Base-by-base conservation (phyloP, 352 stramenopile species). In the Proteromonas lacertae region DNA sequence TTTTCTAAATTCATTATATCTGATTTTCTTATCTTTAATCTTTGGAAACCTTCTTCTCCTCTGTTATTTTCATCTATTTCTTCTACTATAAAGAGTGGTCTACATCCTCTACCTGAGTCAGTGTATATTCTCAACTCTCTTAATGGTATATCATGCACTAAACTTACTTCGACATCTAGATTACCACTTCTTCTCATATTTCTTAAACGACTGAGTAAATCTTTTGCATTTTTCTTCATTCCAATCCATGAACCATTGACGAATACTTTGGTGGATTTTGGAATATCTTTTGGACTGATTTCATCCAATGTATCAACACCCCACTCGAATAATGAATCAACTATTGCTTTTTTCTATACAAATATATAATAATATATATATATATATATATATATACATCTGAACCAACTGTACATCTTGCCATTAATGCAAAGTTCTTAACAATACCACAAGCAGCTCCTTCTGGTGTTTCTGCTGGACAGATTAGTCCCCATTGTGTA, bases 401-500 rank as follows among this genome's bases (percentile, higher is more conserved):
- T 13, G 64, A 78, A 19, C 69, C 72, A 26, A 84, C 69, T 8
- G 73, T 90, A 44, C 97, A 92, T 53, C 96, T 92, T 19, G 77
- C 69, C 83, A 96, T 96, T 28, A 99, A 55, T 5, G 86, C 82
- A 43, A 99, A 55, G 57, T 99, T 98, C 62, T 92, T 92, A 26
- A 92, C 76, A 12, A 92, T 63, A 40, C 77, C 76, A 35, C 83
- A 66, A 34, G 52, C 51, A 37, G 53, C 36, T 18, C 32, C 79
- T 52, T 93, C 79, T 2, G 79, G 79, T 4, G 80, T 92, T 50
- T 93, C 76, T 23, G 73, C 75, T 0, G 64, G 66, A 64, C 88
- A 99, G 25, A 99, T 90, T 77, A 97, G 96, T 29, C 88, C 88
- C 84, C 84, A 99, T 56, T 99, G 88, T 38, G 84, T 96, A 55